These are phyloP conservation scores for Oenanthe javanica DNA, from an alignment of 140 eudicot species.

Conservation along the genomic window DNA sequence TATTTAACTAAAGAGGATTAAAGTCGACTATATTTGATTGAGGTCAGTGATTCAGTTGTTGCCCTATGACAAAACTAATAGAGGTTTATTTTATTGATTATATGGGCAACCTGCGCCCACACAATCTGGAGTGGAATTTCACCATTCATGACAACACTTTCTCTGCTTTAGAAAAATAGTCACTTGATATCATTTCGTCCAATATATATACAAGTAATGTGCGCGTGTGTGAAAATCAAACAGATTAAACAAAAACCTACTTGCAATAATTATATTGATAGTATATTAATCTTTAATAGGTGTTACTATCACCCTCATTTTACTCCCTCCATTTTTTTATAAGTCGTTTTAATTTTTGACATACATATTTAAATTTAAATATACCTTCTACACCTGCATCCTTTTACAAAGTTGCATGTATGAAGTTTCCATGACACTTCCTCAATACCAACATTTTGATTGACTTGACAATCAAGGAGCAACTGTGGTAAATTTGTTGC, in stretches of 20 bases:
- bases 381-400: not conserved
- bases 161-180: not conserved
- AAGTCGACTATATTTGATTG: not conserved
- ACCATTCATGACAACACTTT: not conserved
- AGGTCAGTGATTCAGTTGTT: not conserved
- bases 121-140: slow-evolving; percentile 6
- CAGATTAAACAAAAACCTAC: not conserved
- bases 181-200: not conserved
- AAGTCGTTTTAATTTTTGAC: too few relatives aligned
- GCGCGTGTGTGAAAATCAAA: not conserved
- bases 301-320: not conserved
- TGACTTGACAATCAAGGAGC: not conserved
- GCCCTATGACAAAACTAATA: not conserved
- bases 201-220: too few relatives aligned
- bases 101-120: not conserved
- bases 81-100: not conserved
- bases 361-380: too few relatives aligned
- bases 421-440: not conserved
- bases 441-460: not conserved
- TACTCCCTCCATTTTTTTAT: not conserved
- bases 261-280: too few relatives aligned
- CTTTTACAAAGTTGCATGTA: not conserved
- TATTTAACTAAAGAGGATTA: slow-evolving; percentile 1
- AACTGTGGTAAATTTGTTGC: not conserved
- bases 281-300: not conserved